Percentiles rank a stretch among this genome's conserved stretches.
These are phyloP conservation scores for Nannizziopsis barbatae DNA, from an alignment of 2,329 filamentous ascomycete species.

Conservation along the genomic window DNA sequence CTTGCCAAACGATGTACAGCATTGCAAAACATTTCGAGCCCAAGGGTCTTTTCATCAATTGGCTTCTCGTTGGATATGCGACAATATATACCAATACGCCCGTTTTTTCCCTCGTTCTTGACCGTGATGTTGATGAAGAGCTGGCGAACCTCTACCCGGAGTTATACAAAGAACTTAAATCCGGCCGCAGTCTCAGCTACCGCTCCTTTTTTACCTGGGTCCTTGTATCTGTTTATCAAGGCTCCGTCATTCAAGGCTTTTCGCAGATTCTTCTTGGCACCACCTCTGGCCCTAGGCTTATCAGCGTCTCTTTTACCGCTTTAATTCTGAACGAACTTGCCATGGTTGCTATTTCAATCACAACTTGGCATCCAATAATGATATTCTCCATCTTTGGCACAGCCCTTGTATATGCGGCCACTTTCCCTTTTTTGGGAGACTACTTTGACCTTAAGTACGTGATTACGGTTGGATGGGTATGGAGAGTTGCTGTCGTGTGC, in stretches of 20 bases:
- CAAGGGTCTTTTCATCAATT: slow-evolving; percentile 88
- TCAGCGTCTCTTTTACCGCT: slow-evolving; percentile 82
- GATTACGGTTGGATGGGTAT: slow-evolving; percentile 69
- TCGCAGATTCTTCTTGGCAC: slow-evolving; percentile 76
- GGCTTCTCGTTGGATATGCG: slow-evolving; percentile 92
- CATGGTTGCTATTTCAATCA: slow-evolving; percentile 95
- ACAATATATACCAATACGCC: slow-evolving; percentile 91
- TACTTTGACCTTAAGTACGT: slow-evolving; percentile 83
- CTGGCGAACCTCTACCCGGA: slow-evolving; percentile 93
- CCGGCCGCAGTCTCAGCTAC: slow-evolving; percentile 76
- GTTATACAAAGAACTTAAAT: slow-evolving; percentile 93
- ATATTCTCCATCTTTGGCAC: slow-evolving; percentile 74
- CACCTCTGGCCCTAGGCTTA: slow-evolving; percentile 57
- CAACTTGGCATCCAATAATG: slow-evolving; percentile 95
- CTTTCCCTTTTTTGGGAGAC: slow-evolving; percentile 71
- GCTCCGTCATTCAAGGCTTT: slow-evolving; percentile 88
- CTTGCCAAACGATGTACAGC: slow-evolving; percentile 95
- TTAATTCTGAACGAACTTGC: slow-evolving; percentile 87
- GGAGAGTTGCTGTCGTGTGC: slow-evolving; percentile 71
- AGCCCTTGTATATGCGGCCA: slow-evolving; percentile 65
- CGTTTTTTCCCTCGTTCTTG: slow-evolving; percentile 84
- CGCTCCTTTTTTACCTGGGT: slow-evolving; percentile 97
- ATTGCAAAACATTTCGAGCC: slow-evolving; percentile 88
- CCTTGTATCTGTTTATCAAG: slow-evolving; percentile 87
- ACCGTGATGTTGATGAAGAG: slow-evolving; percentile 88